Conservation (phyloP, 2,329 filamentous ascomycete species). For the Drechmeria coniospora region DNA sequence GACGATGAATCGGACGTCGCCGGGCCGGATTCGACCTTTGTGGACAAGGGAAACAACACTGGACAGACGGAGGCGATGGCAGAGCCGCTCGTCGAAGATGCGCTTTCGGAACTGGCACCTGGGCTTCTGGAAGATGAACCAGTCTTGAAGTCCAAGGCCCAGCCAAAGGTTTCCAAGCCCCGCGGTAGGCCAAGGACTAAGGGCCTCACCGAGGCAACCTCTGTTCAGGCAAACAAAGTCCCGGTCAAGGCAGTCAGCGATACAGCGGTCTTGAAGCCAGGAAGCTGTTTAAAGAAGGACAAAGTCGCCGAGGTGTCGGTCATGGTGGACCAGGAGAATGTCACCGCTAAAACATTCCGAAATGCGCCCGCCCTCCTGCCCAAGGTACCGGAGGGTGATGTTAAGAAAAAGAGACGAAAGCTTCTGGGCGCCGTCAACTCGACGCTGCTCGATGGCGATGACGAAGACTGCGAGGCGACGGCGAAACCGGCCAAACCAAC, state of each 20-base stretch:
- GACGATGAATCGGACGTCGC: constrained; percentile 3
- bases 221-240: constrained; percentile 29
- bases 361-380: constrained; percentile 6
- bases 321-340: constrained; percentile 16
- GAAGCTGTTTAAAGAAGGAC: constrained; percentile 14
- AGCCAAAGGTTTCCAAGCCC: constrained; percentile 14
- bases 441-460: constrained; percentile 52
- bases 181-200: constrained; percentile 31
- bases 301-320: constrained; percentile 22
- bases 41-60: constrained; percentile 4
- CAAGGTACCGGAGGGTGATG: constrained; percentile 18
- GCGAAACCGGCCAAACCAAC: constrained; percentile 19
- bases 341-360: constrained; percentile 1
- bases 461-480: constrained; percentile 25
- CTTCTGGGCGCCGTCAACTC: constrained; percentile 45
- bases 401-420: constrained; percentile 58
- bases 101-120: too few species aligned
- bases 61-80: constrained; percentile 14
- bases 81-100: too few species aligned
- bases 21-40: constrained; percentile 3
- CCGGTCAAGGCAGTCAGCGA: constrained; percentile 8
- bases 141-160: constrained; percentile 5
- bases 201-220: constrained; percentile 27
- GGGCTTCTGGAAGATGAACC: too few species aligned
- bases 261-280: constrained; percentile 6